Base-by-base conservation (phyloP, 2,329 filamentous ascomycete genomes). In the Mariannaea sp. region DNA sequence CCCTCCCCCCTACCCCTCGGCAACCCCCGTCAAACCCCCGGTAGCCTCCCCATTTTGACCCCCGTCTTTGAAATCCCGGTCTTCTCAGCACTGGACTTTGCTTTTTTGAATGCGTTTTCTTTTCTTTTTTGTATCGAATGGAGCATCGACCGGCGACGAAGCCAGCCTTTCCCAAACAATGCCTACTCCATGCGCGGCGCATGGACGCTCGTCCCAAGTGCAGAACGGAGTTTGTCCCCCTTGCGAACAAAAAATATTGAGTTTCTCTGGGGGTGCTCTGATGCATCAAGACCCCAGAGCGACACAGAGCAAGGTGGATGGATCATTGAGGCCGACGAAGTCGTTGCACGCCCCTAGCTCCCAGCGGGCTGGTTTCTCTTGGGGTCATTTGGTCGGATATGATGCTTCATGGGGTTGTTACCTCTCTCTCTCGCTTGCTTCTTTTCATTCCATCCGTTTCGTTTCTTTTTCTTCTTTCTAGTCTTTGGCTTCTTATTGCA, bases 81-180 rank as follows among this genome's bases (percentile, higher is more conserved):
- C 26, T 36, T 19, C 36, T 41, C 46, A 48, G 41, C 36, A 36
- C 24, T 45, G 12, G 24, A 41, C 46, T 35, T 19, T 39, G 27
- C 40, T 51, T 47, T 47, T 47, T 32, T 39, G 10, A 17, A 17
- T 36, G 10, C 10, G 5, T 40, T 16, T 35, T 19, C 50, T 33
- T 64, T 33, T 64, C 53, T 53, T 59, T 62, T 58, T 58, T 49
- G 42, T 40, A 56, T 59, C 53, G 59, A 51, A 39, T 33, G 53
- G 53, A 56, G 48, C 56, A 49, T 22, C 17, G 53, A 44, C 55
- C 57, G 63, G 24, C 50, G 22, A 32, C 44, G n/a, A 30, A 46
- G 43, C 59, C 49, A 62, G 49, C 58, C 63, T 63, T 65, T 64
- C 60, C 61, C 58, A 63, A 62, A 60, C 56, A 53, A 60, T 54